Evolutionary conservation across 169 alveolate genomes (phyloP).

Genomic region (Cryptosporidium parvum): DNA sequence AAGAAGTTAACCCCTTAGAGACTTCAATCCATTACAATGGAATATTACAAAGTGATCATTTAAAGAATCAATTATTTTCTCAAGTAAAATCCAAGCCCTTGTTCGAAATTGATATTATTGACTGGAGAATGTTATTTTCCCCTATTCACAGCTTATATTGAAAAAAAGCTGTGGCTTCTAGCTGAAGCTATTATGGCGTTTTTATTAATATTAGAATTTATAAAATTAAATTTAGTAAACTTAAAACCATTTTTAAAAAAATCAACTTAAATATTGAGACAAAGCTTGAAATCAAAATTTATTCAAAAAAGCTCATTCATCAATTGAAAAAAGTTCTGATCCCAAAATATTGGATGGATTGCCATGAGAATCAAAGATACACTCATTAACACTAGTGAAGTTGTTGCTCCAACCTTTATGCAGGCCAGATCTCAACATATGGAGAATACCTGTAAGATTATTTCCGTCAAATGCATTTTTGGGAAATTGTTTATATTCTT

Average conservation of each 20-base stretch:
- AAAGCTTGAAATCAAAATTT: not conserved
- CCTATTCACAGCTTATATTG: slow-evolving; percentile 21
- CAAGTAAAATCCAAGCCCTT: not conserved
- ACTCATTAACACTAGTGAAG: slow-evolving; percentile 48
- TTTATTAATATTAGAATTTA: not conserved
- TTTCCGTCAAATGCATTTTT: slow-evolving; percentile 73
- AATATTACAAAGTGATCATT: not conserved
- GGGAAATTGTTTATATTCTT: slow-evolving; percentile 57
- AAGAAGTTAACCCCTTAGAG: not conserved
- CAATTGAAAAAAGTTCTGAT: slow-evolving; percentile 22
- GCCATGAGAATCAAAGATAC: not conserved
- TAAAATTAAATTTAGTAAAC: too few species aligned
- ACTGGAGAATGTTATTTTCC: slow-evolving; percentile 20
- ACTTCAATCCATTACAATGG: not conserved
- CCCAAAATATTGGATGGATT: slow-evolving; percentile 19
- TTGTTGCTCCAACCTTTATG: slow-evolving; percentile 63
- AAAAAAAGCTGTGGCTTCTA: not conserved
- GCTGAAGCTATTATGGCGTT: not conserved
- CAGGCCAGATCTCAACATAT: slow-evolving; percentile 60
- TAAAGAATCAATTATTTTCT: not conserved
- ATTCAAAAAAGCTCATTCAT: not conserved
- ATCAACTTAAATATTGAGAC: not conserved
- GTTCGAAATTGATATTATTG: slow-evolving; percentile 32
- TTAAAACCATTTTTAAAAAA: too few species aligned
- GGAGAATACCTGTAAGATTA: slow-evolving; percentile 59